Evolutionary conservation across 768 basidiomycete genomes (phyloP).

Genomic region (Naganishia antarctica): DNA sequence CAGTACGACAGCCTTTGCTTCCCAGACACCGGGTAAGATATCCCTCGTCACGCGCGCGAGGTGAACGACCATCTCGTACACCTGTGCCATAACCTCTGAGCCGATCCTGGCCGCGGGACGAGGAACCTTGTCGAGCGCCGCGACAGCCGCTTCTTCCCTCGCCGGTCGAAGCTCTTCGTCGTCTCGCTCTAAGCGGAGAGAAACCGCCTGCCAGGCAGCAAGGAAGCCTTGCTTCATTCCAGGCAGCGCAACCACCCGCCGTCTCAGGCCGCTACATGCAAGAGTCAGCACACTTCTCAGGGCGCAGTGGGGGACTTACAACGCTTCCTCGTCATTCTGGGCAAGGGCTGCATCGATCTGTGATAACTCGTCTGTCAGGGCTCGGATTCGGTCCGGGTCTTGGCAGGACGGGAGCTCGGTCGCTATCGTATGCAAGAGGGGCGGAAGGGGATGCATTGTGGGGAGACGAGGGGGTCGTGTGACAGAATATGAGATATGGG

Average conservation of each 20-base stretch:
- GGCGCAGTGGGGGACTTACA: slow-evolving; percentile 7
- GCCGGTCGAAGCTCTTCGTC: neutral
- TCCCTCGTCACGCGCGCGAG: slow-evolving; percentile 78
- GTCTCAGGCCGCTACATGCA: too few relatives aligned
- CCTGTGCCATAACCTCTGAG: neutral
- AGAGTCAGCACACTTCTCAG: too few relatives aligned
- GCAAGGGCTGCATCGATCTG: neutral
- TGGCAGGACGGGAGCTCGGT: neutral
- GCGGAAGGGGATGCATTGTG: neutral
- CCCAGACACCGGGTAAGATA: slow-evolving; percentile 66
- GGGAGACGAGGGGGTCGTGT: neutral
- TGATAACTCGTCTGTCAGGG: neutral
- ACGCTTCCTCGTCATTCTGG: slow-evolving; percentile 3
- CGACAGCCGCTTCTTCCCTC: slow-evolving; percentile 4
- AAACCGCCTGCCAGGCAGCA: neutral
- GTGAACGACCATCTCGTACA: slow-evolving; percentile 1
- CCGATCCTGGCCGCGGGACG: too few relatives aligned
- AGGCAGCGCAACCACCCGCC: too few relatives aligned
- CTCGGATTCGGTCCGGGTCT: neutral
- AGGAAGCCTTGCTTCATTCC: neutral
- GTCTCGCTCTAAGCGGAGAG: neutral
- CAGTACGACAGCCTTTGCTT: slow-evolving; percentile 71
- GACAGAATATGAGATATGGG: neutral
- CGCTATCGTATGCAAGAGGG: neutral
- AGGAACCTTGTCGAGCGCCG: neutral